Evolutionary conservation across 495 filamentous ascomycete species (phyloP).

Genomic region (Podospora tetraspora): DNA sequence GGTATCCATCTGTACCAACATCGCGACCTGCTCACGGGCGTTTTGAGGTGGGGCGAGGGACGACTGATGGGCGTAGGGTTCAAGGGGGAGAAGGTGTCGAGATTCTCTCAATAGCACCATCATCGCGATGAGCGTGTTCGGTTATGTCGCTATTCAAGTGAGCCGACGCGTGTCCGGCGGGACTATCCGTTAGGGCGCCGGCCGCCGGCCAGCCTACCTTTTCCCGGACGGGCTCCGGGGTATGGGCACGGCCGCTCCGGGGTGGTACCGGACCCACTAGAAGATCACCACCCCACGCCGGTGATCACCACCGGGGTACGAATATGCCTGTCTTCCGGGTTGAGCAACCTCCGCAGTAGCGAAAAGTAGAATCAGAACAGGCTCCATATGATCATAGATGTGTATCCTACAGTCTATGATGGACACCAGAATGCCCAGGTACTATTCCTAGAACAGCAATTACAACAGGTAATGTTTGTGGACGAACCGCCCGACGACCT

Average conservation of each 20-base stretch:
- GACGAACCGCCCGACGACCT: background rate
- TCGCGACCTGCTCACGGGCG: background rate
- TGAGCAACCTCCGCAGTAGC: background rate
- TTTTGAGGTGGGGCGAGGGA: background rate
- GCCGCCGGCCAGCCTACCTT: background rate
- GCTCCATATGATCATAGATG: background rate
- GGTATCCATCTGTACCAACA: background rate
- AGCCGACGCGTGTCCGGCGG: background rate
- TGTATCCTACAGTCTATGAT: background rate
- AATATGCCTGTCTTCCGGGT: background rate
- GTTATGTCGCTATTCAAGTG: no score
- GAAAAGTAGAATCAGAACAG: background rate
- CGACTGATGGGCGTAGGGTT: background rate
- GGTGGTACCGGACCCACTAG: background rate
- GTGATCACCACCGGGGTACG: background rate
- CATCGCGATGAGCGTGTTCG: no score
- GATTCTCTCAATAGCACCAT: no score
- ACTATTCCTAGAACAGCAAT: background rate
- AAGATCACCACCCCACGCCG: background rate
- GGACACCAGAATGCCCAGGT: background rate
- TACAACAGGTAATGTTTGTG: background rate
- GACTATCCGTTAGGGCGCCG: no score
- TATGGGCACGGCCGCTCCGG: no score
- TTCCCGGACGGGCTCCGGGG: background rate
- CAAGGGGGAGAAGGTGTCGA: background rate